Evolutionary conservation across 2,329 filamentous ascomycete genomes (phyloP).

Genomic region (Lecanicillium sp.): DNA sequence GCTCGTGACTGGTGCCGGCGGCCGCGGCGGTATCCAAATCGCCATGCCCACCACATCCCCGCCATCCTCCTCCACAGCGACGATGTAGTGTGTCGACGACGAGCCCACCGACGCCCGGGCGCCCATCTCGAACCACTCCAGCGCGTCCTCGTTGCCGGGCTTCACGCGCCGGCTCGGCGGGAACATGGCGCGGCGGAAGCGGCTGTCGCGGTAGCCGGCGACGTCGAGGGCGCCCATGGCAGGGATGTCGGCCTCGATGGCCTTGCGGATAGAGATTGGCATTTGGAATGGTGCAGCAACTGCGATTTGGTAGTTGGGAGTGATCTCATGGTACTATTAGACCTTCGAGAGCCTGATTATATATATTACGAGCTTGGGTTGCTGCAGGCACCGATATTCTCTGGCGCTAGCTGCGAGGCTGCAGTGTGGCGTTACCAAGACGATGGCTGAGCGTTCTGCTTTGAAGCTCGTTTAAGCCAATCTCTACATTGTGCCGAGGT

Average conservation of each 20-base stretch:
- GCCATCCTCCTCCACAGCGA: background rate
- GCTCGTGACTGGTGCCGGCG: background rate
- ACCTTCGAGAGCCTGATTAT: no score
- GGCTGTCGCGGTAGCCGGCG: background rate
- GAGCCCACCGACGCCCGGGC: background rate
- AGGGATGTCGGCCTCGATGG: slow-evolving; percentile 2
- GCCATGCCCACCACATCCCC: slow-evolving; percentile 2
- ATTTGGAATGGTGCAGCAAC: no score
- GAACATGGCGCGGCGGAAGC: slow-evolving; percentile 6
- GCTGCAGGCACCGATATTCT: no score
- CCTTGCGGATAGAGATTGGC: slow-evolving; percentile 3
- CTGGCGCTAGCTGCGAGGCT: no score
- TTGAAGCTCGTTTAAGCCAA: no score
- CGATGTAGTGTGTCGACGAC: background rate
- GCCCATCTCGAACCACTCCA: background rate
- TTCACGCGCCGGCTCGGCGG: background rate
- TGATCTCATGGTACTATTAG: no score
- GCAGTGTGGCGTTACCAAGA: no score
- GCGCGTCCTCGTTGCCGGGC: slow-evolving; percentile 1
- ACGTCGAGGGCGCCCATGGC: slow-evolving; percentile 4
- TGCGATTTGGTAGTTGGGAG: no score
- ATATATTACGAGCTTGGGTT: no score
- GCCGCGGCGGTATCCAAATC: background rate
- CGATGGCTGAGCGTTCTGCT: no score
- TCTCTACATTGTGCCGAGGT: no score